Evolutionary conservation across 305 asterid species (phyloP), one percentile per base, ranked within the genome.

Genomic region (Fraxinus floribunda): DNA sequence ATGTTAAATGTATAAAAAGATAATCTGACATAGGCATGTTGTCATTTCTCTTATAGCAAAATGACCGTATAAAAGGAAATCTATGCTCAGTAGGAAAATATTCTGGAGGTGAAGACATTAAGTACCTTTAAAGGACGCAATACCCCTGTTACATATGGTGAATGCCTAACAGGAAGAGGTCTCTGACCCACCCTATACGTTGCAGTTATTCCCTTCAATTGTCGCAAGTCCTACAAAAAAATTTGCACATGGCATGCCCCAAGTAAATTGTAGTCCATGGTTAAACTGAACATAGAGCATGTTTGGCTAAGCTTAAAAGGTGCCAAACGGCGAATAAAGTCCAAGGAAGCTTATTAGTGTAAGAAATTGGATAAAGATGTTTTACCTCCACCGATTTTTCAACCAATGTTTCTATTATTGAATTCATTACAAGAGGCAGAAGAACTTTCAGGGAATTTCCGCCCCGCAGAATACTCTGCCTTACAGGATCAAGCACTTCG

Each of bases 81-180:
- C 68, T 4, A 15, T 71, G 73, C 82, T 82, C 78, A 38, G 52
- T 83, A 73, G 41, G 24, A 73, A 62, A 81, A 80, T 44, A 77
- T 26, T 32, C 49, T 24, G 46, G 77, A 86, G 78, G 77, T 46
- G 77, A 81, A 84, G 77, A 85, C 82, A 64, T 75, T 82, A 1
- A 35, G 73, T 85, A 94, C 98, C 98, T 92, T 96, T 83, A 96
- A 81, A 64, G 97, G 99, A 39, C 98, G 95, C 89, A 94, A 86
- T 64, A 93, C 90, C 62, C 95, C 94, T 4, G 97, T 81, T 41
- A 96, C 98, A 82, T 91, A 96, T 3, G 92, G 97, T 32, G 99
- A 96, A 88, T 96, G 99, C 85, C 97, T 91, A 84, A 92, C 95
- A 38, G 99, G 98, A 87, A 91, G 95, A 76, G 99, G 99, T 86